Evolutionary conservation across 176 grass and related monocot genomes (phyloP), one percentile per base, ranked within the genome.

Genomic region (Metroxylon sagu): DNA sequence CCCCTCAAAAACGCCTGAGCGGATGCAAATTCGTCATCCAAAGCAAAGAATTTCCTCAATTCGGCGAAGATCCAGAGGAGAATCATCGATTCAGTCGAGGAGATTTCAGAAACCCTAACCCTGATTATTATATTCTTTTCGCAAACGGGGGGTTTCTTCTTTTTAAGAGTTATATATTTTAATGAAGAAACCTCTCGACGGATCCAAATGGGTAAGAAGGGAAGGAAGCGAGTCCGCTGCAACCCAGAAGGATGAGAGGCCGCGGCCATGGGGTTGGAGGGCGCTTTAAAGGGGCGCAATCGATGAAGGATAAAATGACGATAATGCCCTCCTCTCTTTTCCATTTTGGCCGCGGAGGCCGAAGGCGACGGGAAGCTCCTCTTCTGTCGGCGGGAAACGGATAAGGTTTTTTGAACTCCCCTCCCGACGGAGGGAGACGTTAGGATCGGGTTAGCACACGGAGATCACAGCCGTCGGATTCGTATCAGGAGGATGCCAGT

Each of bases 251-350:
- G 19, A 50, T 14, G 25, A 76, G 64, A 63, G n/a, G 56, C 49
- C 52, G 64, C 21, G 48, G 16, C 48, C 5, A 23, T 23, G 25
- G 53, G 49, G 61, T 56, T 70, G 49, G 65, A 15, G 56, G 15
- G 10, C 16, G 3, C 27, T 77, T 69, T 77, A 23, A 23, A 77
- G 70, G 30, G 48, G 28, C 1, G 18, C 7, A n/a, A 8, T 10
- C 49, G 15, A 5, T 7, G 21, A 23, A 69, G 14, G 28, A 4
- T 14, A 15, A 77, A 70, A 70, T 56, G 74, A 77, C 74, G 26
- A 70, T 18, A 39, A 26, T 77, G 7, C 56, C 74, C 65, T 1
- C 25, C 18, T 2, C 62, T 31, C 28, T 19, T 51, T 26, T 43
- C 35, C 35, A 10, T 14, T 35, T 43, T 43, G 35, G 35, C 35